Evolutionary conservation across 768 basidiomycete species (phyloP), one percentile per base, ranked within the genome.

Genomic region (Saitozyma sp.): DNA sequence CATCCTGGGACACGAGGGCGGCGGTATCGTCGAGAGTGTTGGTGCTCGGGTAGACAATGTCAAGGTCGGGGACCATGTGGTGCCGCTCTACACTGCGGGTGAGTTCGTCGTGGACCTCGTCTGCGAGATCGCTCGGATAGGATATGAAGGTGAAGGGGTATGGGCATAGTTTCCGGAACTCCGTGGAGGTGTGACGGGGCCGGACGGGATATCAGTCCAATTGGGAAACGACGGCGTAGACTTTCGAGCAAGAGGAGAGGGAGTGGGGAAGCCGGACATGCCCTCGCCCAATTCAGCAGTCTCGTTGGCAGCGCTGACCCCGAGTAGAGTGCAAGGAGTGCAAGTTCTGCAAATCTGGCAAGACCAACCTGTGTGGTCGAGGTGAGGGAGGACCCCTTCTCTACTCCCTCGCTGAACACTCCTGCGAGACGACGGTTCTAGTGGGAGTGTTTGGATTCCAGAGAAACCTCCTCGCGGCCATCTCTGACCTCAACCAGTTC

Each of bases 321-420:
- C 52, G 38, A 50, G 38, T 57, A 75, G 78, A 79, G 60, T 79
- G 78, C 61, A 65, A 60, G 43, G 89, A 99, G 82, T 99, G 96
- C 83, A 98, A 97, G 80, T 98, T 98, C 83, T 99, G 96, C 85
- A 95, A 89, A 70, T 79, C 77, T 17, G 81, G 81, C 58, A 98
- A 98, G 84, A 99, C 96, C 61, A 99, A 99, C 80, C 86, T 99
- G n/a, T 99, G 95, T 76, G 89, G 93, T 65, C 87, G 87, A 85
- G 91, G 91, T 91, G 59, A 53, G 78, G 48, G 9, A 8, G 39
- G 2, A 45, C n/a, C 7, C 43, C 53, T 19, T 20, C 37, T 53
- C 8, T n/a, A 11, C 40, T 38, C 59, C 50, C 45, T 46, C 45
- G 45, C 45, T 6, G 6, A 29, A 5, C 29, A 29, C 29, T 29